Evolutionary conservation across 768 basidiomycete genomes (phyloP).

Genomic region (Trametes coccinea): DNA sequence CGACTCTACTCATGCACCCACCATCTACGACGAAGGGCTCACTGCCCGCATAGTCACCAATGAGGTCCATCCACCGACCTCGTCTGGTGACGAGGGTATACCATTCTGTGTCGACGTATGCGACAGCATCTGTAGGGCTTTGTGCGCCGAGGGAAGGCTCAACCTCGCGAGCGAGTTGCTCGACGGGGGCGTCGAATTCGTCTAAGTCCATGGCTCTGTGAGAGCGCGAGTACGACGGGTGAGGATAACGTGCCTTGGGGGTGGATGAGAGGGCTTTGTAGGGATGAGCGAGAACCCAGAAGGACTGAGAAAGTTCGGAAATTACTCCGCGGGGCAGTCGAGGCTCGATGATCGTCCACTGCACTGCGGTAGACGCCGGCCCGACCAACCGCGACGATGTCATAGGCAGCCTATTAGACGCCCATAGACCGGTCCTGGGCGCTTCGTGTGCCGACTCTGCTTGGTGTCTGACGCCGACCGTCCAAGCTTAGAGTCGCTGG

Average conservation of each 20-base stretch:
- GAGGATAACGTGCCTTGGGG: neutral
- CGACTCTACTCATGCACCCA: conserved; percentile 40
- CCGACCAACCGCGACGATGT: conserved; percentile 5
- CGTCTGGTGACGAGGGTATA: conserved; percentile 37
- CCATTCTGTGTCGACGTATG: conserved; percentile 40
- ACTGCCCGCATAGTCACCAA: conserved; percentile 69
- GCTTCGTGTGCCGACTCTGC: neutral
- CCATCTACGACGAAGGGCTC: conserved; percentile 71
- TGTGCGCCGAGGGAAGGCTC: neutral
- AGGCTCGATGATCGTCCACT: neutral
- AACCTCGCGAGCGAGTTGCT: conserved; percentile 7
- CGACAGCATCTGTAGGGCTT: conserved; percentile 13
- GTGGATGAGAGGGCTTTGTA: neutral
- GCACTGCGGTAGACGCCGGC: conserved; percentile 15
- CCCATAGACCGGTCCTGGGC: conserved; percentile 4
- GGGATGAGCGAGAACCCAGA: neutral
- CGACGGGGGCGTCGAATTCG: conserved; percentile 34
- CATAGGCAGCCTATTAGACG: neutral
- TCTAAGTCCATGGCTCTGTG: conserved; percentile 40
- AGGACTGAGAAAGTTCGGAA: conserved; percentile 3
- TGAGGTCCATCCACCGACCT: conserved; percentile 65
- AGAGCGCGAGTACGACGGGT: neutral
- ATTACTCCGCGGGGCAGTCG: neutral
- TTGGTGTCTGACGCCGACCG: neutral
- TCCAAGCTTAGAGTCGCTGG: conserved; percentile 12